Evolutionary conservation across 306 rosid genomes (phyloP), one percentile per base, ranked within the genome.

Genomic region (Arachis hypogaea): DNA sequence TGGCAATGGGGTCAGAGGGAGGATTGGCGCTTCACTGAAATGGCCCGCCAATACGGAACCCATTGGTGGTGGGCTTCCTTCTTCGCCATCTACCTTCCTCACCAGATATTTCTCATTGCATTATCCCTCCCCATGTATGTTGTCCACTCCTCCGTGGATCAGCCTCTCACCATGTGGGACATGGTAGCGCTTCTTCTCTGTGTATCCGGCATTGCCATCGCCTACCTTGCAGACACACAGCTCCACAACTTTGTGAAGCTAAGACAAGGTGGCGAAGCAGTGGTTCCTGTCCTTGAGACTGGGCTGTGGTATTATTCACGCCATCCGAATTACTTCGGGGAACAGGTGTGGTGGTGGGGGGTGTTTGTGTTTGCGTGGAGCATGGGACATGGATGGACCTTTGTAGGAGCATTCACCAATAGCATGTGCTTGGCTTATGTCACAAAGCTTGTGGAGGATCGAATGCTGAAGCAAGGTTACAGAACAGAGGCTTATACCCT

Each of bases 271-370:
- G 93, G 88, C 38, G 73, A 87, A 61, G 81, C 86, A 0, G 52
- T 60, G 63, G 82, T 68, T 42, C 66, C 82, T 14, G 78, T 86
- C 42, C 89, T 91, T 40, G 86, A 87, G 40, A 69, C 59, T 76
- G 97, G 98, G 5, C 70, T 89, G 78, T 93, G 98, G 98, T 78
- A 70, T 60, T 93, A 87, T 60, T 85, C 85, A 5, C 82, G 96
- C 49, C 98, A 91, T 83, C 98, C 98, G 0, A 93, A 93, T 73
- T 93, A 93, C 88, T 83, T 91, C 12, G 97, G 98, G 3, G 98
- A 93, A 85, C 98, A 86, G 54, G 46, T 93, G 52, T 93, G 98
- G 98, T 93, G 98, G 98, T 93, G 97, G 98, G 98, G 97, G 38
- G 72, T 91, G 12, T 89, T 67, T 66, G 63, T 91, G 43, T 91